Percentiles rank a stretch among this genome's conserved stretches.
Conservation (phyloP, 2,329 filamentous ascomycete species). For the Orbilia javanica region DNA sequence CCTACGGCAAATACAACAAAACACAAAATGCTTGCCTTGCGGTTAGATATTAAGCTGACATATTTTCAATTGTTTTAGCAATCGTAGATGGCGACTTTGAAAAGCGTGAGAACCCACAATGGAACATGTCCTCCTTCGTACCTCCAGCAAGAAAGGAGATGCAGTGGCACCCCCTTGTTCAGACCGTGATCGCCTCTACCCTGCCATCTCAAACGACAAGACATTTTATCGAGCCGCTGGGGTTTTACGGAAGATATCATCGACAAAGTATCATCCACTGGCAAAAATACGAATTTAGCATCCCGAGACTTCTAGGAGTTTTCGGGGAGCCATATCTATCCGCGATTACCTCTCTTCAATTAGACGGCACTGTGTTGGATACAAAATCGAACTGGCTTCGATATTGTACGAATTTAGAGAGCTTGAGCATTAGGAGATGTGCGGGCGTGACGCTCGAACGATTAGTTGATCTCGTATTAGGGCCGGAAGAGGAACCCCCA, state of each 20-base stretch:
- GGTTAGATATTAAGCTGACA: too few relatives aligned
- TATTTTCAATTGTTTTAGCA: background rate
- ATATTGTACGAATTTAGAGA: constrained; percentile 14
- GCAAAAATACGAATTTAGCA: constrained; percentile 20
- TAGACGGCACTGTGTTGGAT: constrained; percentile 6
- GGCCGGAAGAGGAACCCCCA: background rate
- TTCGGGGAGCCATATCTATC: constrained; percentile 27
- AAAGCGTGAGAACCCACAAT: background rate
- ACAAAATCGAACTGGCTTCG: constrained; percentile 13
- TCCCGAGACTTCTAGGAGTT: constrained; percentile 19
- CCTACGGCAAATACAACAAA: background rate
- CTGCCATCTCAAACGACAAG: background rate
- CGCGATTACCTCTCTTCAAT: constrained; percentile 1
- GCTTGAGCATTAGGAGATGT: constrained; percentile 26
- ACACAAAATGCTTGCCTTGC: too few relatives aligned
- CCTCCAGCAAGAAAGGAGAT: background rate
- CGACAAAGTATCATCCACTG: constrained; percentile 4
- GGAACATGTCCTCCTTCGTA: background rate
- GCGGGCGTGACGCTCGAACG: constrained; percentile 13
- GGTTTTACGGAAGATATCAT: constrained; percentile 29
- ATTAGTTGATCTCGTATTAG: background rate
- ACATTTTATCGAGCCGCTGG: constrained; percentile 1
- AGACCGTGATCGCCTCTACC: background rate
- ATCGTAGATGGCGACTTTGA: background rate
- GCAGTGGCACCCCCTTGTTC: constrained; percentile 28